phyloP scores from a whole-genome alignment of 2,329 filamentous ascomycete species.

The Ceratocystis lukuohia region DNA sequence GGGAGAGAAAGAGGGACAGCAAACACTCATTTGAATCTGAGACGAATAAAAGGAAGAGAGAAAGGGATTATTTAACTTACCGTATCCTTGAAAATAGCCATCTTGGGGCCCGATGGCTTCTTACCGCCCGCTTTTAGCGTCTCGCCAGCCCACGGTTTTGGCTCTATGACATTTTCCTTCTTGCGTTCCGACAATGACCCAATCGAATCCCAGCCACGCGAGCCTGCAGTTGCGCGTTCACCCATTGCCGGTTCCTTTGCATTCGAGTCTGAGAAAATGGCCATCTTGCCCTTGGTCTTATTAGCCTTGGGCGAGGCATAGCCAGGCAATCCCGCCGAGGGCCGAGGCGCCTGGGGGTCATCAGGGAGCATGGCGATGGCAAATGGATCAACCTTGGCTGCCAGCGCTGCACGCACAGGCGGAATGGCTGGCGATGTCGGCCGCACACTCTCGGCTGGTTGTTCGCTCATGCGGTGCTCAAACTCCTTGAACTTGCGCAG shows the following conservation, averaged over 20 bases:
- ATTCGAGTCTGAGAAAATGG: constrained; percentile 36
- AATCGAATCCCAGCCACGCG: constrained; percentile 83
- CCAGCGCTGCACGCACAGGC: constrained; percentile 66
- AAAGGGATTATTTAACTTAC: constrained; percentile 46
- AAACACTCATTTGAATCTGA: not conserved
- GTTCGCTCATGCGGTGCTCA: constrained; percentile 58
- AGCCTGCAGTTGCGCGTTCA: constrained; percentile 52
- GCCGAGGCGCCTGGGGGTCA: constrained; percentile 54
- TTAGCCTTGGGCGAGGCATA: constrained; percentile 30
- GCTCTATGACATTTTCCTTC: constrained; percentile 82
- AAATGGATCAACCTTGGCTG: constrained; percentile 77
- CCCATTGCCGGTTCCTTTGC: constrained; percentile 16
- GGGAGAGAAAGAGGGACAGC: constrained; percentile 19
- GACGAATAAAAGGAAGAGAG: not conserved
- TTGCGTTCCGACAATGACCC: constrained; percentile 74
- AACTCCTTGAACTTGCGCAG: constrained; percentile 88
- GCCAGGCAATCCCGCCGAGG: constrained; percentile 30
- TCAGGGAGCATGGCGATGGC: constrained; percentile 38
- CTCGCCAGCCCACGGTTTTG: constrained; percentile 84
- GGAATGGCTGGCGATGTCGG: constrained; percentile 82
- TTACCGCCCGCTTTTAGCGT: constrained; percentile 78
- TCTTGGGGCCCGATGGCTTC: constrained; percentile 59
- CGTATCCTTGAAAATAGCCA: constrained; percentile 89
- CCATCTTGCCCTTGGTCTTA: constrained; percentile 50
- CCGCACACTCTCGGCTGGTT: constrained; percentile 39